These are phyloP conservation scores for Morella rubra DNA, from an alignment of 306 rosid species.

Conservation along the genomic window DNA sequence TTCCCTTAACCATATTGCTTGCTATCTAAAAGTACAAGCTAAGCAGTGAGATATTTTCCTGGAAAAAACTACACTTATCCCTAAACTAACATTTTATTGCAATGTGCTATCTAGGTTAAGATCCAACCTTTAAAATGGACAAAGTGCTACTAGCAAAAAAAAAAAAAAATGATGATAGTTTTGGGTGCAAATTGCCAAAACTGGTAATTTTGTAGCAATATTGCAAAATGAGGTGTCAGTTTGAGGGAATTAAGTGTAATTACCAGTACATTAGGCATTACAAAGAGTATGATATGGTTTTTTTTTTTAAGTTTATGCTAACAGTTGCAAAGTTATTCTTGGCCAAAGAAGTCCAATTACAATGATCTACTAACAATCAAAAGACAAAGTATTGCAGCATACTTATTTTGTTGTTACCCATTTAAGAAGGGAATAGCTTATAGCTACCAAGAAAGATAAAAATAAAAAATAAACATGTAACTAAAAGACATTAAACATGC, in stretches of 20 bases:
- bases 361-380: slow-evolving; percentile 5
- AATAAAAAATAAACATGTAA: not conserved
- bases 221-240: no score
- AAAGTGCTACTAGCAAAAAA: no score
- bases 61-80: no score
- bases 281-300: not conserved
- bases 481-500: not conserved
- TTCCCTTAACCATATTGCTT: not conserved
- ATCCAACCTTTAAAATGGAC: no score
- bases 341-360: slow-evolving; percentile 5
- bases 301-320: not conserved
- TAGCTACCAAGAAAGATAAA: not conserved
- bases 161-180: no score
- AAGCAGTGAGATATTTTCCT: not conserved
- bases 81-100: no score
- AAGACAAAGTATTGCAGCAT: not conserved
- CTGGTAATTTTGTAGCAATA: no score
- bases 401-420: not conserved
- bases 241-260: no score
- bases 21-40: not conserved
- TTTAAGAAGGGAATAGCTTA: not conserved
- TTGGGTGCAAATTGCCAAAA: no score
- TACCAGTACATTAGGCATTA: no score
- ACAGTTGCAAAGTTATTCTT: not conserved
- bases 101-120: no score